Evolutionary conservation across 768 basidiomycete genomes (phyloP).

Genomic region (Russula foetens): DNA sequence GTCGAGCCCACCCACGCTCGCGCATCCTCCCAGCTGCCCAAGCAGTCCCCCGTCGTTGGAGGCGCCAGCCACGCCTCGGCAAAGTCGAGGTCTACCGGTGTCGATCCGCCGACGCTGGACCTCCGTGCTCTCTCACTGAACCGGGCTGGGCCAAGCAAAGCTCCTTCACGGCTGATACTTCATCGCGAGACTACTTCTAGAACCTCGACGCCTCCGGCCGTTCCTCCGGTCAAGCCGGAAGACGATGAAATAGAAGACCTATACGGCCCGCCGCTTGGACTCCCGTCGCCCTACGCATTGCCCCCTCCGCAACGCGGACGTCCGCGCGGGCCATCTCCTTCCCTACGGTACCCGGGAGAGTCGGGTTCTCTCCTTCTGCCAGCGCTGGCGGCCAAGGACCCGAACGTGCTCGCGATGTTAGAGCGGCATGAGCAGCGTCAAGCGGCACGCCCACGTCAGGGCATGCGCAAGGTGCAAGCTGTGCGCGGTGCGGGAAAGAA

Average conservation of each 20-base stretch:
- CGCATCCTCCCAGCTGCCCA: background rate
- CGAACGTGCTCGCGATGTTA: background rate
- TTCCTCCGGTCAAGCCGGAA: background rate
- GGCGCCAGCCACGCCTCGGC: background rate
- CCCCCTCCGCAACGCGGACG: background rate
- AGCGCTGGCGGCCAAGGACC: constrained; percentile 8
- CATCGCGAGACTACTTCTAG: background rate
- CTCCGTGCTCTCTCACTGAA: constrained; percentile 11
- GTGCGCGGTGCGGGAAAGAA: background rate
- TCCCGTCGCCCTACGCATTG: background rate
- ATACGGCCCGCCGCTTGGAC: background rate
- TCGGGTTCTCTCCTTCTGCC: background rate
- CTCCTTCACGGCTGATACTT: background rate
- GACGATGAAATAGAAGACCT: constrained; percentile 10
- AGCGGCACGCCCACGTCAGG: constrained; percentile 1
- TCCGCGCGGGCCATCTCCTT: background rate
- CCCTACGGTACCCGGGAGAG: background rate
- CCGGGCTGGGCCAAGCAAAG: background rate
- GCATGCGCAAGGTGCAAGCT: constrained; percentile 7
- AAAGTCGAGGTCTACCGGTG: constrained; percentile 5
- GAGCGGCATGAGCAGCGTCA: constrained; percentile 12
- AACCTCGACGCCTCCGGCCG: background rate
- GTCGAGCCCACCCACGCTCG: background rate
- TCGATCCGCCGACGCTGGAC: constrained; percentile 7
- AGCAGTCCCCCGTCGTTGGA: background rate